These are phyloP conservation scores for Cucurbitaria berberidis DNA, from an alignment of 2,329 filamentous ascomycete species.

Conservation along the genomic window DNA sequence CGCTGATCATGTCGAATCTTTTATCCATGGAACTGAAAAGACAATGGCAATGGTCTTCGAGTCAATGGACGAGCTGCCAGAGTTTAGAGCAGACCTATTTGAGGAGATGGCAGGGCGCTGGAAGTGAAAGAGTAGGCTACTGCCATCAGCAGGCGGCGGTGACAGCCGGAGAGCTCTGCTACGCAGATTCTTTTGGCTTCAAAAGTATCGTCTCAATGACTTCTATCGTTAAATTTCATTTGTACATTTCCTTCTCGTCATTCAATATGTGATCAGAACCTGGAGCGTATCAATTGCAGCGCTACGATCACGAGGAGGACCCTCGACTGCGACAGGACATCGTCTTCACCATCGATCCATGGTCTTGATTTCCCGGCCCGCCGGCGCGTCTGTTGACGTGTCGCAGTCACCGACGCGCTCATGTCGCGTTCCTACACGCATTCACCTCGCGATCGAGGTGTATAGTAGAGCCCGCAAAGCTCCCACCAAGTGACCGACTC, in stretches of 20 bases:
- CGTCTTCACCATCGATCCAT: neutral
- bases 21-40: constrained; percentile 34
- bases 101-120: constrained; percentile 37
- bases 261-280: neutral
- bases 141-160: neutral
- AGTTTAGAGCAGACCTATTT: constrained; percentile 38
- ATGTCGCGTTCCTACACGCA: neutral
- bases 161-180: neutral
- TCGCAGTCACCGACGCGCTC: neutral
- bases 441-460: neutral
- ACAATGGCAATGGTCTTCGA: constrained; percentile 35
- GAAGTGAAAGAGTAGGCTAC: constrained; percentile 17
- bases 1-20: constrained; percentile 37
- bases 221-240: neutral
- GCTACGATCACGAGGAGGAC: neutral
- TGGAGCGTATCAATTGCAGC: neutral
- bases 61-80: constrained; percentile 39
- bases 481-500: neutral
- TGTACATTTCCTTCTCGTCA: neutral
- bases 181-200: neutral
- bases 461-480: neutral
- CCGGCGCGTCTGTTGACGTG: neutral
- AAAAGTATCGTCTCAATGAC: neutral
- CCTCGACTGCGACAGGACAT: neutral
- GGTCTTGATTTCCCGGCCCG: neutral